Percentiles rank a stretch among this genome's conserved stretches.
Conservation (phyloP, 2,329 filamentous ascomycete species). For the Trichocomaceae sp. region DNA sequence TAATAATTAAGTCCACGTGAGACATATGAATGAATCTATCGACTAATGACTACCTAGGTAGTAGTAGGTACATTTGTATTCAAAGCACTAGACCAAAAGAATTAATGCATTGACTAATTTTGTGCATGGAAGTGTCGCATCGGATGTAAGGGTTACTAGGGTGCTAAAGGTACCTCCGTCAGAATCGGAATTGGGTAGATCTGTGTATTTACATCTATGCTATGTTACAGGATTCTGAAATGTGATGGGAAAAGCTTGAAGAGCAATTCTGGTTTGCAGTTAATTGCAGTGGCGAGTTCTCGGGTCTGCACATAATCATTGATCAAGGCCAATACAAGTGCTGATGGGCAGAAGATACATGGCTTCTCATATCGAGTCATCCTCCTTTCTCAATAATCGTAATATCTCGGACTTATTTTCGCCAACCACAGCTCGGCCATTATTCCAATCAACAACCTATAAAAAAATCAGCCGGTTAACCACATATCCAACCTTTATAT, state of each 20-base stretch:
- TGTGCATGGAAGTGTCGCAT: no score
- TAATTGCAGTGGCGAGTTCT: background rate
- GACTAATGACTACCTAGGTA: no score
- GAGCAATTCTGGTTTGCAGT: background rate
- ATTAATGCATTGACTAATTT: no score
- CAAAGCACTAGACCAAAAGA: no score
- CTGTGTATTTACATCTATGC: background rate
- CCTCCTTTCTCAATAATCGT: constrained; percentile 53
- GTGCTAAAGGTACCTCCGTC: background rate
- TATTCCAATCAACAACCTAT: constrained; percentile 80
- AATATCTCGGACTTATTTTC: constrained; percentile 85
- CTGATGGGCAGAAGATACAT: background rate
- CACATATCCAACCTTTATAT: background rate
- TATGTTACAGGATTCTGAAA: background rate
- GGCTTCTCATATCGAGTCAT: constrained; percentile 2
- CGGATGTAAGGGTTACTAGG: background rate
- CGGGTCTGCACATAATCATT: background rate
- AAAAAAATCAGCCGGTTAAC: constrained; percentile 14
- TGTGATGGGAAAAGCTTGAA: background rate
- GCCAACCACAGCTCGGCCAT: constrained; percentile 70
- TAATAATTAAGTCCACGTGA: no score
- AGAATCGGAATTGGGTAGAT: background rate
- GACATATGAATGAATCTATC: no score
- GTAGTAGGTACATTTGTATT: no score
- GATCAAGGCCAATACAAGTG: background rate